phyloP scores from a whole-genome alignment of 2,329 filamentous ascomycete species.

The Arthroderma sp. region DNA sequence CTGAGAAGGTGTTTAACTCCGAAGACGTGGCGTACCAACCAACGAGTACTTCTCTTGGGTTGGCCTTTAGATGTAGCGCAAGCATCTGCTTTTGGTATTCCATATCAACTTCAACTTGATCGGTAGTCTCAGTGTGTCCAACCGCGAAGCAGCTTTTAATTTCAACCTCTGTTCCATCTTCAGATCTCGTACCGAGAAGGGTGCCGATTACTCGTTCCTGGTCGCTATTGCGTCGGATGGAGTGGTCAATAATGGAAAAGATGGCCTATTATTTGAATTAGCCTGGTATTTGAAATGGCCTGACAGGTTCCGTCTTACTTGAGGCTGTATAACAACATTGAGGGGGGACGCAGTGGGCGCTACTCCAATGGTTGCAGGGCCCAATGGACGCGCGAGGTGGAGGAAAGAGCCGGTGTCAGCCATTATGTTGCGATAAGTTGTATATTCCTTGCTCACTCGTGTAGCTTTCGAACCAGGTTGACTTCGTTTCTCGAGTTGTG shows the following conservation, averaged over 20 bases:
- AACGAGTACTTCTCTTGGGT: constrained; percentile 83
- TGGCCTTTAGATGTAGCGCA: constrained; percentile 80
- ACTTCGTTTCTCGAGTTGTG: neutral
- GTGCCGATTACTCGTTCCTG: constrained; percentile 95
- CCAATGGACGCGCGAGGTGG: constrained; percentile 84
- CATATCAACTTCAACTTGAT: constrained; percentile 98
- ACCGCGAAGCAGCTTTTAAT: constrained; percentile 96
- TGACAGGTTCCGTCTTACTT: constrained; percentile 46
- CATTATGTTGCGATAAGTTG: constrained; percentile 49
- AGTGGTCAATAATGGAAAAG: constrained; percentile 70
- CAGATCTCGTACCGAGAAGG: constrained; percentile 78
- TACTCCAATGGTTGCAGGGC: constrained; percentile 63
- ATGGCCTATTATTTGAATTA: constrained; percentile 36
- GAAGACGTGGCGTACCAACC: constrained; percentile 97
- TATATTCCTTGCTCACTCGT: neutral
- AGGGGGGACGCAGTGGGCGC: constrained; percentile 82
- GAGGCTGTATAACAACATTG: constrained; percentile 86
- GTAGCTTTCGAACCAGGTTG: neutral
- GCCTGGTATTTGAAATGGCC: neutral
- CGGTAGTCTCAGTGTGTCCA: constrained; percentile 93
- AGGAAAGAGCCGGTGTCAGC: constrained; percentile 76
- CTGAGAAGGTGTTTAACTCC: constrained; percentile 96
- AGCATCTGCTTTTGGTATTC: constrained; percentile 99
- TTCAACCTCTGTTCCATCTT: constrained; percentile 93
- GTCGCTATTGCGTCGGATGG: constrained; percentile 78